These are phyloP conservation scores for Sutorius australiensis DNA, from an alignment of 768 basidiomycete species.

Conservation along the genomic window DNA sequence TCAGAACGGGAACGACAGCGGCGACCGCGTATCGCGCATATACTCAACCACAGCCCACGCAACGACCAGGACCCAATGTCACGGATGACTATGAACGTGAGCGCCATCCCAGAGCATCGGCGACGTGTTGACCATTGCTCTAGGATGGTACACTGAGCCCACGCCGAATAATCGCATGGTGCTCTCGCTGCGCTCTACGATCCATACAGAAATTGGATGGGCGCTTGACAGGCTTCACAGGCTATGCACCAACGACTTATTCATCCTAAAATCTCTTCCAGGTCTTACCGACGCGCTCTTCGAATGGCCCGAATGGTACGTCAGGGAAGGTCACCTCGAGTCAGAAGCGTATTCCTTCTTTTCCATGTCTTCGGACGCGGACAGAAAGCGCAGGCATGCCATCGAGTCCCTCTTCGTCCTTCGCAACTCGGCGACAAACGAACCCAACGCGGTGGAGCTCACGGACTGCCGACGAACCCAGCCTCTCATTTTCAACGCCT, in stretches of 20 bases:
- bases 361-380: slow-evolving; percentile 46
- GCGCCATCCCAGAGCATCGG: slow-evolving; percentile 16
- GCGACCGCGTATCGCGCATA: slow-evolving; percentile 26
- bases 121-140: slow-evolving; percentile 6
- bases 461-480: slow-evolving; percentile 56
- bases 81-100: slow-evolving; percentile 78
- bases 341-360: slow-evolving; percentile 49
- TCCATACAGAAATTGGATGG: slow-evolving; percentile 82
- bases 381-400: slow-evolving; percentile 67
- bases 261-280: slow-evolving; percentile 66
- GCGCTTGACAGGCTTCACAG: slow-evolving; percentile 83
- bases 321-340: slow-evolving; percentile 53
- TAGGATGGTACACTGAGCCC: slow-evolving; percentile 86
- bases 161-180: slow-evolving; percentile 82
- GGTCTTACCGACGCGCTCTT: slow-evolving; percentile 82
- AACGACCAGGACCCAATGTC: slow-evolving; percentile 39
- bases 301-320: slow-evolving; percentile 86
- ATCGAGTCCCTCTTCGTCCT: slow-evolving; percentile 81
- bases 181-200: slow-evolving; percentile 81
- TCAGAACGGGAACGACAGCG: slow-evolving; percentile 21
- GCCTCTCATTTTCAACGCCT: slow-evolving; percentile 59
- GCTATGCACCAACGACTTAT: slow-evolving; percentile 74
- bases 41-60: slow-evolving; percentile 17
- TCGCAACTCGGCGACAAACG: slow-evolving; percentile 76
- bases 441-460: slow-evolving; percentile 62